Conservation (phyloP, 176 grass and related monocot genomes). For the Zoysia pacifica region DNA sequence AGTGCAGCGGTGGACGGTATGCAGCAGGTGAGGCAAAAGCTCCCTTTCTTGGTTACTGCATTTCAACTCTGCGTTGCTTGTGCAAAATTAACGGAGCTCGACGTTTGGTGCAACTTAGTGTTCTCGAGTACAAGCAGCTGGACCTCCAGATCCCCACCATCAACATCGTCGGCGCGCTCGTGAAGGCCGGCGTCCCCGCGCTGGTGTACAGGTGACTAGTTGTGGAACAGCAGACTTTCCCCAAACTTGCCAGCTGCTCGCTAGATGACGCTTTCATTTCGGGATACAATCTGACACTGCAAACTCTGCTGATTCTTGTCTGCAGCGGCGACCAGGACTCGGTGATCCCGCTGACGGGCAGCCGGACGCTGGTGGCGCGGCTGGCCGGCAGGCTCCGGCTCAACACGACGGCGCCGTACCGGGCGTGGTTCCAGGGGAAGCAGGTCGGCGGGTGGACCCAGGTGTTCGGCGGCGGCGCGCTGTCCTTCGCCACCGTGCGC, state of each 20-base stretch:
- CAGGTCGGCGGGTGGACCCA: constrained; percentile 98
- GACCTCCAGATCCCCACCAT: constrained; percentile 88
- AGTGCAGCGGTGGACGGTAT: constrained; percentile 73
- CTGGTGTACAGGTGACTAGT: constrained; percentile 77
- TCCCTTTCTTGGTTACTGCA: not conserved
- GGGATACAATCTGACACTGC: not conserved
- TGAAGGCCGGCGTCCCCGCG: constrained; percentile 72
- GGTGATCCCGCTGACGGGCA: constrained; percentile 93
- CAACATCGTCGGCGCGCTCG: constrained; percentile 64
- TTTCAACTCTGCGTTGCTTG: constrained; percentile 4
- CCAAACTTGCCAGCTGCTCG: not conserved
- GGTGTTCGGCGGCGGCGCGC: constrained; percentile 63
- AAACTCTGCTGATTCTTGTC: not conserved
- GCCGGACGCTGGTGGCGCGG: constrained; percentile 66
- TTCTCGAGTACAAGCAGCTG: constrained; percentile 89
- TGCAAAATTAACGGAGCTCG: not conserved
- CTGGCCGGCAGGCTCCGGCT: constrained; percentile 70
- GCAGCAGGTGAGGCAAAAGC: constrained; percentile 66
- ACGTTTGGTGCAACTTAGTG: constrained; percentile 37
- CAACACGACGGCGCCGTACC: constrained; percentile 68
- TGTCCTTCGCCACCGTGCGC: constrained; percentile 86
- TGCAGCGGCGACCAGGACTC: constrained; percentile 84
- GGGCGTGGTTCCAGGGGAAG: constrained; percentile 95
- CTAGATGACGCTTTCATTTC: not conserved
- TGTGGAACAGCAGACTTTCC: not conserved